Evolutionary conservation across 352 stramenopile species (phyloP).

Genomic region (Pythium phragmiticola): DNA sequence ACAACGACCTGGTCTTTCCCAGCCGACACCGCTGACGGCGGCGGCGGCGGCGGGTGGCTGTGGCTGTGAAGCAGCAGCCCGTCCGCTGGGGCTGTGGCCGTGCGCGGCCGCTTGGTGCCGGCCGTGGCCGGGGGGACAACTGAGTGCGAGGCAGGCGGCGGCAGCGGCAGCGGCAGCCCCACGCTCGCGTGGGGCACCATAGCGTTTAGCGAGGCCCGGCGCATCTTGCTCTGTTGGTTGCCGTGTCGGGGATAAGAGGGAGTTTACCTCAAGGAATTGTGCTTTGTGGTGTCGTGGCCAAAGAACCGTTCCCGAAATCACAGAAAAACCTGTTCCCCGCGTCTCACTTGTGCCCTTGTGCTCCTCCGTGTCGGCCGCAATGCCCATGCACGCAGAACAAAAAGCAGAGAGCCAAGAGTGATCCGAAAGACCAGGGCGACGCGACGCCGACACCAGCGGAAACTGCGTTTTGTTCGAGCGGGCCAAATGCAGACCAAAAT

Average conservation of each 20-base stretch:
- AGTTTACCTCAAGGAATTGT: not conserved
- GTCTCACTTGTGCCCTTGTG: too few species aligned
- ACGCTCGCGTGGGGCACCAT: not conserved
- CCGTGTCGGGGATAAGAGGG: not conserved
- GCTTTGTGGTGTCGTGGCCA: not conserved
- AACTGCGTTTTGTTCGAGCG: not conserved
- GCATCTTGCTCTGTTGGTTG: not conserved
- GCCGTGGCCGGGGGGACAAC: constrained; percentile 15
- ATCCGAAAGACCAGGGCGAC: constrained; percentile 1
- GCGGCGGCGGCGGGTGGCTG: not conserved
- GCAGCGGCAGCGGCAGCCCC: not conserved
- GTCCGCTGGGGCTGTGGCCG: constrained; percentile 27
- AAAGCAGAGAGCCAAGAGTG: not conserved
- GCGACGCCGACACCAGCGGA: not conserved
- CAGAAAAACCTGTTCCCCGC: not conserved
- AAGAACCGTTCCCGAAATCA: constrained; percentile 4
- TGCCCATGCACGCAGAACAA: constrained; percentile 5
- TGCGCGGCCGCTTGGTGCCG: constrained; percentile 27
- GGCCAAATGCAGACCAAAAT: constrained; percentile 8
- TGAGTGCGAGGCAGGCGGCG: not conserved
- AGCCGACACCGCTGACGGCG: not conserved
- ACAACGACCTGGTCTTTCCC: constrained; percentile 64
- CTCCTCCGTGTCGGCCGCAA: not conserved
- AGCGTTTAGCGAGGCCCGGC: constrained; percentile 1
- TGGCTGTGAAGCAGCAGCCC: constrained; percentile 17